Evolutionary conservation across 129 eudicot species (phyloP), one percentile per base, ranked within the genome.

Genomic region (Lactuca sativa): DNA sequence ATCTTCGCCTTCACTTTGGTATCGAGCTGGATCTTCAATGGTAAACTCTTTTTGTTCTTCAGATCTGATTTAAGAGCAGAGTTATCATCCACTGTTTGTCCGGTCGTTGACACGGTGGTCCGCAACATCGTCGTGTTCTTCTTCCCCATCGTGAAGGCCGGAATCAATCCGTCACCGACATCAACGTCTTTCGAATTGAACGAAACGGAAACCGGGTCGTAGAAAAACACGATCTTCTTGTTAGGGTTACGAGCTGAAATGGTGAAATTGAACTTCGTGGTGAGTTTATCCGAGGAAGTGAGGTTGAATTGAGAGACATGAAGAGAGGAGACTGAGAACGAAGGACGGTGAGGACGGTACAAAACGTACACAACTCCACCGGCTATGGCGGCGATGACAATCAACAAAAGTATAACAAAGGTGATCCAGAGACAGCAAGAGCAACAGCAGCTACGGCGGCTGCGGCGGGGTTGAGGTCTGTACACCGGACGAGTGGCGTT

Each of bases 291-390:
- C 9, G 89, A 68, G 3, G 90, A 80, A 38, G 92, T 76, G 78
- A 85, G 72, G 55, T 90, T 87, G 77, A 90, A 79, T n/a, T 74
- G 82, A 0, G 86, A 70, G 61, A 90, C 77, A 58, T 75, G 90
- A 56, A 90, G 82, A 1, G 89, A 66, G 18, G 88, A 37, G 18
- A 90, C 83, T 8, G 95, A 57, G 83, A 85, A 90, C 13, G 81
- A 34, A 13, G 95, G 97, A 0, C 89, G 89, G 66, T 85, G 92
- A 6, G 97, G 97, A 14, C 95, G 97, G 85, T 85, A 91, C 72
- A 91, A 66, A 21, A 80, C 85, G 80, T 79, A 91, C 17, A 82
- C 33, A 4, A 84, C 76, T 40, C 86, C 85, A 62, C 78, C 93
- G 76, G 88, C 67, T 37, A 81, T 32, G 59, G 96, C 97, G 37